A percentile compares a stretch with the other conserved stretches of the same genome.
Evolutionary conservation across 2,329 filamentous ascomycete genomes (phyloP).

Genomic region (Phyllosticta capitalensis): DNA sequence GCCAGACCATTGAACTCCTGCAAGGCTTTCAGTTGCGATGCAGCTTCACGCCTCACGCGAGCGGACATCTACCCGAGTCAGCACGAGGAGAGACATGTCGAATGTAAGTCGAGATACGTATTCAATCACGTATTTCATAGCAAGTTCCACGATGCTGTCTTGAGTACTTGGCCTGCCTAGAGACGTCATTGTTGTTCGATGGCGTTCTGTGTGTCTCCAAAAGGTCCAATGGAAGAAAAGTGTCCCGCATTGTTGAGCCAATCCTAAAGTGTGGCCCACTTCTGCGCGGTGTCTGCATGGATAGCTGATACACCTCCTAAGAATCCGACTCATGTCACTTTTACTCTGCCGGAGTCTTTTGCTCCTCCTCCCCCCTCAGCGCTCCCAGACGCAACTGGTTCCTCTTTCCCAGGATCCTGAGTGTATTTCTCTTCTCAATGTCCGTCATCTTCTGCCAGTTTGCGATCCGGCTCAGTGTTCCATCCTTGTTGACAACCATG

Average conservation of each 20-base stretch:
- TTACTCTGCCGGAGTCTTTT: too few species aligned
- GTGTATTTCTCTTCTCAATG: slow-evolving; percentile 56
- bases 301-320: neutral
- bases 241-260: neutral
- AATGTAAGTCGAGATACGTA: neutral
- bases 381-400: slow-evolving; percentile 54
- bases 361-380: slow-evolving; percentile 32
- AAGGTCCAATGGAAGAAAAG: neutral
- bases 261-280: neutral
- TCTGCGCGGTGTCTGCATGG: neutral
- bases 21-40: neutral
- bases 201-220: neutral
- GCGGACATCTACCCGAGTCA: neutral
- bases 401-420: slow-evolving; percentile 57
- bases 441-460: slow-evolving; percentile 68
- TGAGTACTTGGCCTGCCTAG: neutral
- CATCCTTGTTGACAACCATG: slow-evolving; percentile 64
- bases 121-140: neutral
- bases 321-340: neutral
- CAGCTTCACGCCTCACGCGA: neutral
- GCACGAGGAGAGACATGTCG: neutral
- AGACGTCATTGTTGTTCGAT: neutral
- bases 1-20: neutral
- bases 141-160: neutral
- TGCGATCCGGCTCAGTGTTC: slow-evolving; percentile 58